Percentiles rank a stretch among this genome's conserved stretches.
These are phyloP conservation scores for Suhomyces sp. DNA, from an alignment of 805 yeast genomes.

Conservation along the genomic window DNA sequence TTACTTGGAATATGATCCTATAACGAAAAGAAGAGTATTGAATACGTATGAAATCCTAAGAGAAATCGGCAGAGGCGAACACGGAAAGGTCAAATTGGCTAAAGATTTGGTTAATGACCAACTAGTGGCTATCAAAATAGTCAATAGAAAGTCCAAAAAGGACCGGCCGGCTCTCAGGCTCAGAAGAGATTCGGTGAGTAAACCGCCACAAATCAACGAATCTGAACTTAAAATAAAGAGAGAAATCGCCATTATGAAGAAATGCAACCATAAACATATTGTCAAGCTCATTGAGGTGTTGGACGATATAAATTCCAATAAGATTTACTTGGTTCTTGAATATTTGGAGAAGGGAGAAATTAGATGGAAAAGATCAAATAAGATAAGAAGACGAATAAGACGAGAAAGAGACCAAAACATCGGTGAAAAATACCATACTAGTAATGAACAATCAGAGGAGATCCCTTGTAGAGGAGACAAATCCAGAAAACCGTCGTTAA, in stretches of 20 bases:
- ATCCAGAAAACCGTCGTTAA: background rate
- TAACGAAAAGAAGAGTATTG: conserved; percentile 71
- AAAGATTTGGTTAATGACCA: conserved; percentile 61
- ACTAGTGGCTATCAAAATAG: conserved; percentile 89
- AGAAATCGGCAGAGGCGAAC: conserved; percentile 95
- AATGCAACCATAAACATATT: conserved; percentile 44
- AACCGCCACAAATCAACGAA: conserved; percentile 19
- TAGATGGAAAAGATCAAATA: conserved; percentile 62
- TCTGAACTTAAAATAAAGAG: conserved; percentile 34
- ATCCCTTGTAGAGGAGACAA: conserved; percentile 33
- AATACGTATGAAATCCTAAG: conserved; percentile 86
- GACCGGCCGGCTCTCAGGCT: conserved; percentile 32
- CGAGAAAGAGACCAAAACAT: background rate
- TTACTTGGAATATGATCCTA: conserved; percentile 83
- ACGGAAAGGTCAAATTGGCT: conserved; percentile 95
- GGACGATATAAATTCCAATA: conserved; percentile 79
- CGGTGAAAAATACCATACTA: background rate
- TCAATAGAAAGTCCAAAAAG: conserved; percentile 59
- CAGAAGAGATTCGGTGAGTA: conserved; percentile 18
- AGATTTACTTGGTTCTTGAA: conserved; percentile 87
- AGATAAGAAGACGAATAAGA: conserved; percentile 13
- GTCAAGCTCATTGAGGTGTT: conserved; percentile 57
- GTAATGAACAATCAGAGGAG: conserved; percentile 31
- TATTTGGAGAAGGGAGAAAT: conserved; percentile 90
- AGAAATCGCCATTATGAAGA: conserved; percentile 47